Base-by-base conservation (phyloP, 495 filamentous ascomycete genomes). In the Melanomma pulvis-pyrius region DNA sequence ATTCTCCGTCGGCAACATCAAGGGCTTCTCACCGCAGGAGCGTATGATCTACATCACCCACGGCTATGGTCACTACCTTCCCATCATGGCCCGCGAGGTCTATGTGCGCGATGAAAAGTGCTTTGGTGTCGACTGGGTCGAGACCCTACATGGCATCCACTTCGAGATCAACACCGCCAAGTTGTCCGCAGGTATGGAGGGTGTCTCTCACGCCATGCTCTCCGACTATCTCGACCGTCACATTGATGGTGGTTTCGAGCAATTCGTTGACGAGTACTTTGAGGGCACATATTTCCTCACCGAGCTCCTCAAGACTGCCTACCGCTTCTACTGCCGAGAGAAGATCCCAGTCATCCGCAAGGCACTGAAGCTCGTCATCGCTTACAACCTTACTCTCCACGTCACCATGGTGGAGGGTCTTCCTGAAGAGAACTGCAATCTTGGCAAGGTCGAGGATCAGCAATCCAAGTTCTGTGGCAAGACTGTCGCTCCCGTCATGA, bases 231-330 rank as follows among this genome's bases (percentile, higher is more conserved):
- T 97, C 15, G 92, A 97, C 79, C 89, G 88, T 74, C 92, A 97
- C 74, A 89, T 97, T 67, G 92, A 96, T 68, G 86, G 85, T 36
- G 88, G 90, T 65, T 96, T 93, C 74, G 92, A 96, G 78, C 86
- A 88, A 61, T 97, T 94, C 69, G 90, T 97, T 49, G 92, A 96
- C 63, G 88, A 94, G 68, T 92, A 96, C 79, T 96, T 96, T 70
- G 92, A 94, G 75, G 92, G 92, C 57, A 96, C 92, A 5, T 89
- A 87, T 22, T 97, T 97, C 82, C 79, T 97, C 65, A 96, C 92
- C 28, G 90, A 96, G 73, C 91, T 97, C 75, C 82, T 97, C 69
- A 94, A 96, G 86, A 97, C 92, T 11, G 91, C 91, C 0, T 92
- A 93, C 79, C 90, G 88, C 59, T 97, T 88, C 78, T 96, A 94